Percentiles rank a stretch among this genome's conserved stretches.
Conservation (phyloP, 1,139 yeast genomes). For the Spathaspora sp. region DNA sequence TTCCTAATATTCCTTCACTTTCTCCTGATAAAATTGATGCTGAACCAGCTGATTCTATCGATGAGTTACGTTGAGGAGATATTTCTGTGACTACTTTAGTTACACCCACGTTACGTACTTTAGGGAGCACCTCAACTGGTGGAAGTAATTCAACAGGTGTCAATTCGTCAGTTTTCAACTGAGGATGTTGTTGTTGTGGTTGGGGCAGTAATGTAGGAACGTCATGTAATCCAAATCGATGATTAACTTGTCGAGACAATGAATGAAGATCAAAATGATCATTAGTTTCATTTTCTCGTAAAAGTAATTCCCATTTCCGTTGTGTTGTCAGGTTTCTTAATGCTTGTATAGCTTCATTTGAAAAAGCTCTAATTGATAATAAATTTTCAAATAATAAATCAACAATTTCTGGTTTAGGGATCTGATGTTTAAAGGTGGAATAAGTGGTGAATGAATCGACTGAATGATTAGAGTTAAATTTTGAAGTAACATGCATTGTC, state of each 20-base stretch:
- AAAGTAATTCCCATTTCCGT: conserved; percentile 48
- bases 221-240: conserved; percentile 3
- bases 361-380: conserved; percentile 38
- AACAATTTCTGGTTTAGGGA: conserved; percentile 38
- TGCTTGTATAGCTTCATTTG: conserved; percentile 33
- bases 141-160: background rate
- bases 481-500: conserved; percentile 13
- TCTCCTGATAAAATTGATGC: conserved; percentile 4
- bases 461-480: conserved; percentile 15
- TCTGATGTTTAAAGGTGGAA: conserved; percentile 29
- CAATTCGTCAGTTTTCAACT: background rate
- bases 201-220: background rate
- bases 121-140: background rate
- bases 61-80: conserved; percentile 6
- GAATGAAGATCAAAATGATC: conserved; percentile 33
- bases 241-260: conserved; percentile 13
- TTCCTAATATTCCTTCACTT: conserved; percentile 5
- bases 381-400: conserved; percentile 40
- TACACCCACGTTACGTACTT: conserved; percentile 5
- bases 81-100: conserved; percentile 8
- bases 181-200: background rate
- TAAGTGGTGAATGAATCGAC: conserved; percentile 36
- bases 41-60: conserved; percentile 11
- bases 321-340: conserved; percentile 32
- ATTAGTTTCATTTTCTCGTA: conserved; percentile 43